phyloP scores from a whole-genome alignment of 768 basidiomycete species.

The Mycena haematopus region DNA sequence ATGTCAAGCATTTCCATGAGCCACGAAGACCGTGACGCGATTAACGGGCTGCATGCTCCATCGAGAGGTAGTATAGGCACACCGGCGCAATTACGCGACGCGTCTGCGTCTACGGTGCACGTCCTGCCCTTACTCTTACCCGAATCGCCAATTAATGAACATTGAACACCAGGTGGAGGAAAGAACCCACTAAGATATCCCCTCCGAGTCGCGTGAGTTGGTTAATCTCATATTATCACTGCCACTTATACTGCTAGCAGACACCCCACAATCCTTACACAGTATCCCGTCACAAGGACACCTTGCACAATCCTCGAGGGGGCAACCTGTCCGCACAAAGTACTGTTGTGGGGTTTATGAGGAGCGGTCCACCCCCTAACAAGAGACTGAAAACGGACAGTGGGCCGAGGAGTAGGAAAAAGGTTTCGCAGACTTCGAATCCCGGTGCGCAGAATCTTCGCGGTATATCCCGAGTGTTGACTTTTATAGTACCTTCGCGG shows the following conservation, averaged over 20 bases:
- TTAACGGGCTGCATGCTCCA: neutral
- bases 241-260: slow-evolving; percentile 7
- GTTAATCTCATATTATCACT: neutral
- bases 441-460: neutral
- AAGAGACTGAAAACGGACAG: slow-evolving; percentile 12
- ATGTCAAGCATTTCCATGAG: neutral
- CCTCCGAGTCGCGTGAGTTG: slow-evolving; percentile 11
- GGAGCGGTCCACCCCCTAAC: slow-evolving; percentile 1
- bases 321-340: slow-evolving; percentile 4
- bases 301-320: neutral
- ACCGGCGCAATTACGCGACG: slow-evolving; percentile 12
- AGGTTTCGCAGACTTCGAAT: slow-evolving; percentile 12
- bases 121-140: neutral
- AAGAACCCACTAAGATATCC: slow-evolving; percentile 6
- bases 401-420: slow-evolving; percentile 12
- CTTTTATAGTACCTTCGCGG: neutral
- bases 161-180: slow-evolving; percentile 1
- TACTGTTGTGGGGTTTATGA: neutral
- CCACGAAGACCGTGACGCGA: slow-evolving; percentile 5
- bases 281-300: neutral
- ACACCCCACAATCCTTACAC: slow-evolving; percentile 14
- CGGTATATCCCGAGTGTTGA: neutral
- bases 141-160: neutral
- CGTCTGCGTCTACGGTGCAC: slow-evolving; percentile 15
- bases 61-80: neutral